Evolutionary conservation across 2,329 filamentous ascomycete genomes (phyloP).

Genomic region (Arthrobotrys iridis): DNA sequence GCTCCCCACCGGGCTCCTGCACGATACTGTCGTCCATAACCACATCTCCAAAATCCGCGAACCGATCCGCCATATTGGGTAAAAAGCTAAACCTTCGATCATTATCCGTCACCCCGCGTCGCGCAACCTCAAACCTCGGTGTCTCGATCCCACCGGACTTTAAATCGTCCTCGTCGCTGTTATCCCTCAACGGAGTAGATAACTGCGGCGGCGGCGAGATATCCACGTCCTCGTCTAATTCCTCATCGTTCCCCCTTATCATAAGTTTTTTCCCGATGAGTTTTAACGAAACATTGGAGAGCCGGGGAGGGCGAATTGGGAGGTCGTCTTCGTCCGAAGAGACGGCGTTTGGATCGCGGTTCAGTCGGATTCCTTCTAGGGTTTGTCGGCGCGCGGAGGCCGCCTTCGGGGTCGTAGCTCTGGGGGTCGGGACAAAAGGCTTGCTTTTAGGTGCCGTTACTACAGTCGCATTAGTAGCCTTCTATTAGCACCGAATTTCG

Average conservation of each 20-base stretch:
- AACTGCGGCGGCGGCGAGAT: slow-evolving; percentile 39
- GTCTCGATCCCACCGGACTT: slow-evolving; percentile 19
- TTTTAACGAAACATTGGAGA: slow-evolving; percentile 25
- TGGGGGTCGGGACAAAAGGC: slow-evolving; percentile 47
- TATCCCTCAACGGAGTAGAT: slow-evolving; percentile 32
- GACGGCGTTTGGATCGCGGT: slow-evolving; percentile 36
- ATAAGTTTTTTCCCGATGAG: slow-evolving; percentile 40
- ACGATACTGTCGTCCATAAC: slow-evolving; percentile 42
- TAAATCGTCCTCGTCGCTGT: slow-evolving; percentile 15
- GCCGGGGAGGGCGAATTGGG: slow-evolving; percentile 12
- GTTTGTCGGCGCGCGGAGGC: slow-evolving; percentile 30
- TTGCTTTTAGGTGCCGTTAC: slow-evolving; percentile 43
- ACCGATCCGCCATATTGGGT: slow-evolving; percentile 37
- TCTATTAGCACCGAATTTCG: neutral
- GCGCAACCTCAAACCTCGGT: slow-evolving; percentile 33
- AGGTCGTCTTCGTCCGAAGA: slow-evolving; percentile 26
- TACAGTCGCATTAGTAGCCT: slow-evolving; percentile 2
- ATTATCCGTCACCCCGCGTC: slow-evolving; percentile 37
- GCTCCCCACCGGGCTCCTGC: slow-evolving; percentile 3
- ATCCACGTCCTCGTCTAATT: slow-evolving; percentile 38
- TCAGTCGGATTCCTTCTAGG: slow-evolving; percentile 32
- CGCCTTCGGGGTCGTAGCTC: slow-evolving; percentile 37
- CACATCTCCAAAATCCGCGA: slow-evolving; percentile 36
- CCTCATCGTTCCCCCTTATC: slow-evolving; percentile 32
- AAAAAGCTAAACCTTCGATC: slow-evolving; percentile 44